Conservation (phyloP, 345 rosid species). For the Streptanthus diversifolius region DNA sequence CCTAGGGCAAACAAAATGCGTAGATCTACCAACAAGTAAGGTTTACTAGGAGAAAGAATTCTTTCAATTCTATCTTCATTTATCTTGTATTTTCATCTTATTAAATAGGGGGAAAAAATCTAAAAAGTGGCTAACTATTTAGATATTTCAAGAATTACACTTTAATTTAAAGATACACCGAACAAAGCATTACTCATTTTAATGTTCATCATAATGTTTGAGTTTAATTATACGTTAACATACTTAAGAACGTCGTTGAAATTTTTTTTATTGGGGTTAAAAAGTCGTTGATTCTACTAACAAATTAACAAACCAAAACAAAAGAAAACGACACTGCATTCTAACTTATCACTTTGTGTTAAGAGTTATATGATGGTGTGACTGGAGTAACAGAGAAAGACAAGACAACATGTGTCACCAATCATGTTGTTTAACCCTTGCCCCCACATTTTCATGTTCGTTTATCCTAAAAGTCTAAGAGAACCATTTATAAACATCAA, state of each 20-base stretch:
- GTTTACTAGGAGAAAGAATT: background rate
- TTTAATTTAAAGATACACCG: background rate
- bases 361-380: slow-evolving; percentile 17
- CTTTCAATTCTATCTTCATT: background rate
- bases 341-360: too few relatives aligned
- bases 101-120: background rate
- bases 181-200: too few relatives aligned
- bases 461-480: background rate
- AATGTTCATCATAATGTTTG: too few relatives aligned
- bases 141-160: background rate
- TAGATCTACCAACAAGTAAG: background rate
- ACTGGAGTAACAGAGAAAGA: slow-evolving; percentile 24
- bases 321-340: too few relatives aligned
- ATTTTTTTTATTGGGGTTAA: too few relatives aligned
- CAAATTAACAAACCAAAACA: too few relatives aligned
- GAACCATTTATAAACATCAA: background rate
- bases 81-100: background rate
- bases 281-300: too few relatives aligned
- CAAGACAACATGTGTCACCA: slow-evolving; percentile 22
- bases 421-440: slow-evolving; percentile 26
- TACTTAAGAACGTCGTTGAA: too few relatives aligned
- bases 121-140: background rate
- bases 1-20: background rate
- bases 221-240: too few relatives aligned
- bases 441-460: slow-evolving; percentile 22